phyloP scores from a whole-genome alignment of 108 stramenopile species.

The Conticribra guillardii region DNA sequence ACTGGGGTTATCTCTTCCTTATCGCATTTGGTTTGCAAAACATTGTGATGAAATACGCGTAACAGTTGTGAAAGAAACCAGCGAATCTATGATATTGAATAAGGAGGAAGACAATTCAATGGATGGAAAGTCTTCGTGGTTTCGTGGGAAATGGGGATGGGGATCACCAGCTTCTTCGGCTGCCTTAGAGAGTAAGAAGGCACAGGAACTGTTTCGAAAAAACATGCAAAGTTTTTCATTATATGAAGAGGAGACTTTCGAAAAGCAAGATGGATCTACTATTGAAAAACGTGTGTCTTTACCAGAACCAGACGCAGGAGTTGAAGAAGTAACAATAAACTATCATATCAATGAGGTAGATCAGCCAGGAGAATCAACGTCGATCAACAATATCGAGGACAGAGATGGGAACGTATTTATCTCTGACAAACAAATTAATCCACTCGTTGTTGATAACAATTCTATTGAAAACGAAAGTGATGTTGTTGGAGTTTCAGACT shows the following conservation, averaged over 20 bases:
- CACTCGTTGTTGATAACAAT: no score
- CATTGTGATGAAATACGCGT: slow-evolving; percentile 87
- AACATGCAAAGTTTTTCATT: slow-evolving; percentile 52
- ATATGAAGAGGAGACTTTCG: slow-evolving; percentile 38
- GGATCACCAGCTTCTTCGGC: slow-evolving; percentile 8
- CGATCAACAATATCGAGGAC: no score
- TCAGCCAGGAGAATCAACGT: no score
- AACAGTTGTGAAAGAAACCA: slow-evolving; percentile 80
- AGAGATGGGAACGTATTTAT: no score
- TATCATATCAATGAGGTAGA: no score
- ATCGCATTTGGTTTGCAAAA: slow-evolving; percentile 80
- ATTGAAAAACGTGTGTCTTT: no score
- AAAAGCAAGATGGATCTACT: no score
- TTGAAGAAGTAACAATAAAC: no score
- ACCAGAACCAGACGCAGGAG: no score
- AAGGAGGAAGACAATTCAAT: slow-evolving; percentile 6
- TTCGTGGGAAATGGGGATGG: slow-evolving; percentile 29
- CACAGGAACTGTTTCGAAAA: slow-evolving; percentile 44
- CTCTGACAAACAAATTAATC: no score
- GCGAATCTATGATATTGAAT: slow-evolving; percentile 10
- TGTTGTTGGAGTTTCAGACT: no score
- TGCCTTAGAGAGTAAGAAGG: slow-evolving; percentile 24
- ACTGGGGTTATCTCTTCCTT: slow-evolving; percentile 80
- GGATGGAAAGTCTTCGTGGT: slow-evolving; percentile 38
- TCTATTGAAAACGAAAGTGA: no score